These are phyloP conservation scores for Penicillium griseofulvum DNA, from an alignment of 2,329 filamentous ascomycete genomes.

Conservation along the genomic window DNA sequence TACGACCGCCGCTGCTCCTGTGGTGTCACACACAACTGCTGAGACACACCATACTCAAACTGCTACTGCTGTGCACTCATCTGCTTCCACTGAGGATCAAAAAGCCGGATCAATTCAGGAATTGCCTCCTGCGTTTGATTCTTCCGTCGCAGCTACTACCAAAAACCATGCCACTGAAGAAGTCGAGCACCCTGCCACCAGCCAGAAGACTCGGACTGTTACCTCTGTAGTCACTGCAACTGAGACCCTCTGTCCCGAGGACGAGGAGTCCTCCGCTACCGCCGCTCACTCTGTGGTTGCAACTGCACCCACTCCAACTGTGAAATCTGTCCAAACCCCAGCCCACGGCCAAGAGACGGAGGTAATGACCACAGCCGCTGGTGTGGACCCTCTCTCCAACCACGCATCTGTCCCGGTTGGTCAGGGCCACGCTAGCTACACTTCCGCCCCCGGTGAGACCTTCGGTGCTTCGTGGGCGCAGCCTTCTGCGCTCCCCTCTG, in stretches of 20 bases:
- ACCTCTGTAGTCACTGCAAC: slow-evolving; percentile 12
- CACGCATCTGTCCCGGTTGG: background rate
- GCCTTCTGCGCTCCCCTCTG: background rate
- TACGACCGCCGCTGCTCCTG: background rate
- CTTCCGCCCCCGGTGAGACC: background rate
- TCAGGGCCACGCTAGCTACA: background rate
- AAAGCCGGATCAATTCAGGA: background rate
- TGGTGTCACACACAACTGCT: background rate
- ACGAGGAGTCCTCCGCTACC: background rate
- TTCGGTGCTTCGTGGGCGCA: background rate
- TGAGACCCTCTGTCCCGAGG: slow-evolving; percentile 20
- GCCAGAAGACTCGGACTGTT: slow-evolving; percentile 6
- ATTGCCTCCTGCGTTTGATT: background rate
- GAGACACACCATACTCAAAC: background rate
- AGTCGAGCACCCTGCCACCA: background rate
- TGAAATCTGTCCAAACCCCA: background rate
- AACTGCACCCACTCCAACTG: background rate
- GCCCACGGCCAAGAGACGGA: background rate
- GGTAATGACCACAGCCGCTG: background rate
- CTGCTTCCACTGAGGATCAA: background rate
- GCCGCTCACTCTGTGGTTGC: background rate
- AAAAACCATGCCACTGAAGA: background rate
- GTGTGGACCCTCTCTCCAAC: background rate
- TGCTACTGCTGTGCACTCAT: background rate
- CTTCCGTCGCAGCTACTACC: background rate